Evolutionary conservation across 768 basidiomycete species (phyloP), one percentile per base, ranked within the genome.

Genomic region (Lactifluus subvellereus): DNA sequence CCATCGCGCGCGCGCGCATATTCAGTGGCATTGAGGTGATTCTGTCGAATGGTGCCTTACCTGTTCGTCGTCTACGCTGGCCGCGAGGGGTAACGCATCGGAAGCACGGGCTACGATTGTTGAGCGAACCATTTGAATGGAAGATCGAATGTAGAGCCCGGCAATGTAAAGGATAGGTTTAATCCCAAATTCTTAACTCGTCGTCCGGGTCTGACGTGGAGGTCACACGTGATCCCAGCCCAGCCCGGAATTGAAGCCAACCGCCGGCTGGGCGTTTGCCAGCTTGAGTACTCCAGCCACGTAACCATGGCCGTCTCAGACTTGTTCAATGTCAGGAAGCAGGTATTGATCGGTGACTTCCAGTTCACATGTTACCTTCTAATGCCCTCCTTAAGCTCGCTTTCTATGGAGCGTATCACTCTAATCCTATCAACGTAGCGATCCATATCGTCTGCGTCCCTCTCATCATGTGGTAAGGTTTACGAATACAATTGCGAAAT

Each of bases 21-120:
- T 16, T 51, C n/a, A 54, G 67, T 50, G 54, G 50, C 40, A 51
- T 32, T 30, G 37, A 22, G 60, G 42, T 50, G 48, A 48, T 57
- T 54, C 16, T 30, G n/a, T 27, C 1, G 11, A 30, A 61, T 32
- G 43, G 27, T 22, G 37, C 71, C 80, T 63, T 42, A 95, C 96
- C 81, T 92, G 87, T 74, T 98, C 96, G 71, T 98, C 97, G 72
- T 99, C 97, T 13, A 98, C 97, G 67, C 90, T 95, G 1, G 95
- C 94, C 14, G 95, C 94, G 14, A 98, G 81, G 16, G 95, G 95
- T 22, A 98, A 81, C 30, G 89, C 90, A 74, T 94, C 92, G 10
- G 84, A 84, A 30, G 90, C 92, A 62, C 92, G 81, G 18, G 89
- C 91, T 69, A 94, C 85, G 64, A 89, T 86, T 32, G 92, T 94